A percentile compares a stretch with the other conserved stretches of the same genome.
These are phyloP conservation scores for Neurospora africana DNA, from an alignment of 495 filamentous ascomycete genomes.

Conservation along the genomic window DNA sequence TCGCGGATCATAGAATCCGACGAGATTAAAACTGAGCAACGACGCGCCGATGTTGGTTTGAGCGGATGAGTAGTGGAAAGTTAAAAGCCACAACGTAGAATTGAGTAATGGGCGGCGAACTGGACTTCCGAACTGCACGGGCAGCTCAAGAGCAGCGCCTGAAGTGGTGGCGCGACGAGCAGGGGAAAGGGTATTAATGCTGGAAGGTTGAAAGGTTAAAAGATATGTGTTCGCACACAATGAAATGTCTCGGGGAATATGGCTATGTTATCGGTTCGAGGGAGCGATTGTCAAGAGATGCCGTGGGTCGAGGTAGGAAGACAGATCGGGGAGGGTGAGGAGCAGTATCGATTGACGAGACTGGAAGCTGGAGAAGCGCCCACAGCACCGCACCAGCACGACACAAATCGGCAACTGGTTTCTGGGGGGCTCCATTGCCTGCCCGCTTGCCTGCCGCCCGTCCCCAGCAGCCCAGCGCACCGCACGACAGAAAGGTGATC, in stretches of 20 bases:
- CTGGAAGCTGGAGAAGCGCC: slow-evolving; percentile 12
- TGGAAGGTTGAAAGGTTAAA: not conserved
- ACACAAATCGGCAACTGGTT: slow-evolving; percentile 11
- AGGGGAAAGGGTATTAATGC: not conserved
- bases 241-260: not conserved
- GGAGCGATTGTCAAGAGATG: slow-evolving; percentile 9
- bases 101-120: slow-evolving; percentile 4
- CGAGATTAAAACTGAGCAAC: not conserved
- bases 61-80: slow-evolving; percentile 6
- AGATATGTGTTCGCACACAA: not conserved
- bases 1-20: slow-evolving; percentile 20
- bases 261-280: not conserved
- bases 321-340: slow-evolving; percentile 2
- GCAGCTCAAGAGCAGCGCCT: slow-evolving; percentile 10
- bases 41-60: slow-evolving; percentile 10
- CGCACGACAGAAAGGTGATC: not conserved
- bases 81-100: slow-evolving; percentile 20
- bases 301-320: not conserved
- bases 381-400: slow-evolving; percentile 10
- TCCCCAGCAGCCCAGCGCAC: not conserved
- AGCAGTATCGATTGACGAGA: slow-evolving; percentile 10
- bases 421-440: slow-evolving; percentile 12
- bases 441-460: slow-evolving; percentile 13
- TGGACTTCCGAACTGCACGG: slow-evolving; percentile 7
- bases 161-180: slow-evolving; percentile 9